Evolutionary conservation across 805 yeast species (phyloP), one percentile per base, ranked within the genome.

Genomic region (Tetrapisispora phaffii): DNA sequence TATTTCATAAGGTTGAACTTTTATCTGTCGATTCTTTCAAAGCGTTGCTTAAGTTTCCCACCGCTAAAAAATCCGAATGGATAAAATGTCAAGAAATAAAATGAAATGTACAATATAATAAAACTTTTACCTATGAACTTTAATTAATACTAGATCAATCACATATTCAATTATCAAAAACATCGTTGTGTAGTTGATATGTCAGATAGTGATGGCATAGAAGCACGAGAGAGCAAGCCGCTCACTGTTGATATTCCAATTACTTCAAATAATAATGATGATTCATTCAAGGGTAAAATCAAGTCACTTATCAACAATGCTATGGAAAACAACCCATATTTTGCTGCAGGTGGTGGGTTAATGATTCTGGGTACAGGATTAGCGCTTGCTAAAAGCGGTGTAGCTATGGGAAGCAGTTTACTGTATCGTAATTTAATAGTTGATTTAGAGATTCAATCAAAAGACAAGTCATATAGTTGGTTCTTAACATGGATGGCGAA

Each of bases 311-410:
- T 78, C 55, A 65, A 74, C 35, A 79, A 77, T 45, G 75, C 79
- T 2, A 69, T 84, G 47, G 72, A 72, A 20, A 74, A 76, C 32
- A 90, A 90, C 60, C 97, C 97, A n/a, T 88, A 87, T 63, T 90
- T 93, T 69, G 93, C 97, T 1, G 98, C 97, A 0, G 98, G 98
- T 57, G 96, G 97, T 55, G 98, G 98, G 0, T 70, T 93, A 34
- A 93, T 93, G 98, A 70, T 89, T 3, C 69, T 93, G 2, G 98
- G 98, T n/a, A 88, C 95, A 0, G 82, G 81, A 1, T 65, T 93
- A 29, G 95, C 96, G 0, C 54, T 87, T 7, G 79, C 86, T 0
- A 71, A 96, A 41, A 80, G 76, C 47, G 87, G 86, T 1, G 63
- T 82, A 1, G 70, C 76, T 37, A 74, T 81, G 42, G 68, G 79